Percentiles rank a stretch among this genome's conserved stretches.
These are phyloP conservation scores for Penicillium argentinense DNA, from an alignment of 495 filamentous ascomycete species.

Conservation along the genomic window DNA sequence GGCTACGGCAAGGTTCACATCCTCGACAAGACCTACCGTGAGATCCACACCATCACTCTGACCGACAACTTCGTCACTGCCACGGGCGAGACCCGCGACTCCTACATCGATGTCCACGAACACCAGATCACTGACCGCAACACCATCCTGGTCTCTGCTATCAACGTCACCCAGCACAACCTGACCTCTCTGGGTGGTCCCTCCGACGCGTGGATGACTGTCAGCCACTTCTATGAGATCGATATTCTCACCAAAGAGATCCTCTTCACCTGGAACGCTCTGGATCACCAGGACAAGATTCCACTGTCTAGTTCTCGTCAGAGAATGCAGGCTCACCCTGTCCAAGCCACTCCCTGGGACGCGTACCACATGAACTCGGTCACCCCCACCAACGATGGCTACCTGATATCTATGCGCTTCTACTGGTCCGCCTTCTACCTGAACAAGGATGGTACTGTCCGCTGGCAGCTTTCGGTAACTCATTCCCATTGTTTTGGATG, in stretches of 20 bases:
- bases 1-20: constrained; percentile 34
- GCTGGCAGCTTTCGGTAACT: constrained; percentile 28
- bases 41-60: constrained; percentile 30
- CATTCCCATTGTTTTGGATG: too few relatives aligned
- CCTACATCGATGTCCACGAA: constrained; percentile 36
- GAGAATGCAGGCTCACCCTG: neutral
- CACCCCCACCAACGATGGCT: constrained; percentile 25
- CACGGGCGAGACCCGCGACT: constrained; percentile 2
- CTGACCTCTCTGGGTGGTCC: constrained; percentile 34
- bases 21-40: constrained; percentile 43
- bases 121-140: constrained; percentile 36
- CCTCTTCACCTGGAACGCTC: constrained; percentile 32
- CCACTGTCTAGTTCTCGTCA: constrained; percentile 3
- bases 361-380: constrained; percentile 44
- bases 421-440: constrained; percentile 31
- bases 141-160: constrained; percentile 50
- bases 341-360: constrained; percentile 27
- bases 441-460: constrained; percentile 25
- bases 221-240: constrained; percentile 46
- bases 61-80: constrained; percentile 8
- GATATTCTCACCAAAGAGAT: constrained; percentile 34
- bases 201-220: constrained; percentile 41
- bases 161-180: constrained; percentile 42
- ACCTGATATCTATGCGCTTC: constrained; percentile 34
- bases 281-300: constrained; percentile 23